Base-by-base conservation (phyloP, 768 basidiomycete species). In the Mycena rosella region DNA sequence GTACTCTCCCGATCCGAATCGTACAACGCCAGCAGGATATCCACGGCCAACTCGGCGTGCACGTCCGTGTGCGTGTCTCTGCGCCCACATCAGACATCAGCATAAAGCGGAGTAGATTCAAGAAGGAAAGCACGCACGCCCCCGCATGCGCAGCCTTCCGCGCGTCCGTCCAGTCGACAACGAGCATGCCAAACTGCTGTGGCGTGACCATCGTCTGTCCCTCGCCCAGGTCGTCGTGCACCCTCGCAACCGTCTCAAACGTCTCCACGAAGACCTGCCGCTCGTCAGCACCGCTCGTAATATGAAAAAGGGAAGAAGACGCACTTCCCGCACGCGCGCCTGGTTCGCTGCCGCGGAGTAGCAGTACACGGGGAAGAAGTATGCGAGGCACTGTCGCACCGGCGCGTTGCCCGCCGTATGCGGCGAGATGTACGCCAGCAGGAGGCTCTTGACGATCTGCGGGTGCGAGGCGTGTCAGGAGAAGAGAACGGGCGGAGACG, bases 281-380 rank as follows among this genome's bases (percentile, higher is more conserved):
- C 61, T 38, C 18, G 26, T 9, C 24, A 30, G 18, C 20, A 26
- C 9, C 38, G 30, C 42, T 5, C 42, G 40, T 34, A n/a, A 32
- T 53, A 52, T 26, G 17, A 38, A 60, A 36, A 15, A 22, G 5
- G 15, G 26, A 38, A 48, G 40, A 18, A 52, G 9, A 74, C 83
- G 86, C 86, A 56, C 79, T 79, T 58, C n/a, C n/a, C 84, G 87
- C 71, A 83, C 89, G 83, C 83, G 87, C 76, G 72, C 85, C 79
- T 98, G 96, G 75, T 98, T 97, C 20, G 75, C 78, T 8, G 89
- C 78, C 0, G 94, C 91, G 0, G 96, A 95, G 78, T 94, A 98
- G 75, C 95, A 94, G 76, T 94, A 98, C 0, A 96, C 91, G 0
- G 96, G 95, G 82, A 99, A 93, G 85, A 99, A 98, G 77, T 98